Evolutionary conservation across 495 filamentous ascomycete genomes (phyloP).

Genomic region (Aspergillus kassunensis): DNA sequence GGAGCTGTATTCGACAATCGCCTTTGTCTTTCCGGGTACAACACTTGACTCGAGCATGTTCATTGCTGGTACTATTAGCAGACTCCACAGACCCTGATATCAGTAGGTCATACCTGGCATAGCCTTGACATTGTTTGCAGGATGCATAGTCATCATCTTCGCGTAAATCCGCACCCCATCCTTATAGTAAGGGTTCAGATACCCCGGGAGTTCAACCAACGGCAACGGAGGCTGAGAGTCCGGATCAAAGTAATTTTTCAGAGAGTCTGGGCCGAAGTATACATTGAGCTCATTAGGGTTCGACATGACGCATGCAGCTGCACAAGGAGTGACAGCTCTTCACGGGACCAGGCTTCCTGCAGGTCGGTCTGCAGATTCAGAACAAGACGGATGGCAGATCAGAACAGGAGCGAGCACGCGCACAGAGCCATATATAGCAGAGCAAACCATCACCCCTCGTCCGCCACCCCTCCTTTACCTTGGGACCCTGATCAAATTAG

Average conservation of each 20-base stretch:
- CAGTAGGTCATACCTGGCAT: slow-evolving; percentile 47
- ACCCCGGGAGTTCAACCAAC: slow-evolving; percentile 54
- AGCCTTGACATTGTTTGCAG: slow-evolving; percentile 61
- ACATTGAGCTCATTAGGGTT: slow-evolving; percentile 48
- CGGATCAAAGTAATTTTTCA: slow-evolving; percentile 56
- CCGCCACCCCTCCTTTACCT: not conserved
- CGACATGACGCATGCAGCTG: slow-evolving; percentile 24
- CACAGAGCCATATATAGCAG: not conserved
- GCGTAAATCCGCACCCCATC: slow-evolving; percentile 61
- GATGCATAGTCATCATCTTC: slow-evolving; percentile 61
- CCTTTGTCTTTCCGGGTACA: slow-evolving; percentile 39
- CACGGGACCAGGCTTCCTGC: no score
- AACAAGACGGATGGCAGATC: not conserved
- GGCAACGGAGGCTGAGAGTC: slow-evolving; percentile 53
- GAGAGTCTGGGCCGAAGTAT: slow-evolving; percentile 50
- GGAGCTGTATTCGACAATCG: slow-evolving; percentile 58
- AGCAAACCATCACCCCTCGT: not conserved
- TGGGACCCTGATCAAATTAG: no score
- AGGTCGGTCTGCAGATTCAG: not conserved
- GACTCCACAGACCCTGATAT: no score
- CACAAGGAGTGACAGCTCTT: no score
- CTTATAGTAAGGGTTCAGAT: slow-evolving; percentile 50
- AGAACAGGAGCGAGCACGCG: not conserved
- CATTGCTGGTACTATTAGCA: slow-evolving; percentile 34
- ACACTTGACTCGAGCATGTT: slow-evolving; percentile 51